A percentile compares a stretch with the other conserved stretches of the same genome.
Conservation (phyloP, 257 asterid genomes). For the Solanum verrucosum region DNA sequence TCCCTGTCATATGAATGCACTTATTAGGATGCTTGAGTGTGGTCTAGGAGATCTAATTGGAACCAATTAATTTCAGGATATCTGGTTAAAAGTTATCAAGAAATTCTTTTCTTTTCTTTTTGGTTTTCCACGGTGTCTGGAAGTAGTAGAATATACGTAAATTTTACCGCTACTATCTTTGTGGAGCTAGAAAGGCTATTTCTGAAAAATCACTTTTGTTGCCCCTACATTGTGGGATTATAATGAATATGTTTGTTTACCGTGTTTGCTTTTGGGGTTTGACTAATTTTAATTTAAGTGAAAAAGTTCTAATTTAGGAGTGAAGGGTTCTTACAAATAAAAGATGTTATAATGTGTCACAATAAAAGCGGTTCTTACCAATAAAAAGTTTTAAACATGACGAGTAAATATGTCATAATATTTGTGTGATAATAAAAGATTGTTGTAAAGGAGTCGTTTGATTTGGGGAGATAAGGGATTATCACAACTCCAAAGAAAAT, state of each 20-base stretch:
- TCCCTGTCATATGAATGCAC: neutral
- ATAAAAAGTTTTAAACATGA: neutral
- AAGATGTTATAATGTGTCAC: neutral
- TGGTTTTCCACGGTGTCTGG: fast-evolving
- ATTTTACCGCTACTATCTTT: no score
- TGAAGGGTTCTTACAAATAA: neutral
- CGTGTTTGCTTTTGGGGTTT: neutral
- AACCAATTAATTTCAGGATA: neutral
- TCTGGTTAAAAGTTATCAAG: neutral
- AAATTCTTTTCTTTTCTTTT: neutral
- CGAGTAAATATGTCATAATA: no score
- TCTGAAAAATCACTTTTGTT: neutral
- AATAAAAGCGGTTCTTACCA: neutral
- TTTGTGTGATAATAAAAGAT: neutral
- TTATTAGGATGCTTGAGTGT: neutral
- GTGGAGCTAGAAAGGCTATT: neutral
- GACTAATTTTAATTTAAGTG: neutral
- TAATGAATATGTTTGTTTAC: neutral
- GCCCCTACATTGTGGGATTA: neutral
- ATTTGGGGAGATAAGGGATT: neutral
- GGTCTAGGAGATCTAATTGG: neutral
- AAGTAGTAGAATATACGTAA: neutral
- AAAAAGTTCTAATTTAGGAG: neutral
- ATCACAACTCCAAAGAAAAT: neutral
- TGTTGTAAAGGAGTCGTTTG: neutral